Base-by-base conservation (phyloP, 331 rosid species). In the Rhamnella rubrinervis region DNA sequence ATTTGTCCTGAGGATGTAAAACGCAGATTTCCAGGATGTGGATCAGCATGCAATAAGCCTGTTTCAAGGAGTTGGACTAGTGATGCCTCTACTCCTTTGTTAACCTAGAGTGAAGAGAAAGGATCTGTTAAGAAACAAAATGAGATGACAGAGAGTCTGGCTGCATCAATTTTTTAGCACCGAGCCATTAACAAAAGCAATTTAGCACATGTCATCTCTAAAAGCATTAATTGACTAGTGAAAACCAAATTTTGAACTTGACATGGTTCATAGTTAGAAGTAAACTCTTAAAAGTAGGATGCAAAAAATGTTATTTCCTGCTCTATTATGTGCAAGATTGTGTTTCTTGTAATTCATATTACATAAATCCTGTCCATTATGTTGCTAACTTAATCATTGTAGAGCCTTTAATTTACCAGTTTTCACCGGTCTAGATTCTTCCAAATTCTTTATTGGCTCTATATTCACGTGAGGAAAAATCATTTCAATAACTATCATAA, bases 1-100 rank as follows among this genome's bases (percentile, higher is more conserved):
- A 93, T 72, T 84, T 93, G 81, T 73, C 98, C 96, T 4, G 98
- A 82, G 70, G 96, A 73, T 20, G 92, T 88, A 76, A 85, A 93
- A 71, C 96, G 92, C 83, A 93, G 74, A 90, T 93, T 93, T 75
- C 98, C 98, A 59, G 98, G 87, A 78, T 93, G 98, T 62, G 97
- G 98, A 88, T 93, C 98, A 71, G 98, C 98, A 77, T 93, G 98
- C 75, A 91, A 74, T 80, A 93, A 82, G 72, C 98, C 97, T 8
- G 98, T 93, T 85, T 93, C 98, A 56, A 93, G 97, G 73, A 93
- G 97, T 69, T 93, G 98, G 75, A 87, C 88, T 72, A 93, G 78
- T 59, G 91, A 80, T 74, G 97, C 86, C 84, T 93, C 97, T 77
- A 91, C 96, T 72, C 98, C 98, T 81, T 88, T 91, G 78, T 71